Evolutionary conservation across 805 yeast species (phyloP).

Genomic region (Wickerhamiella lipophila): DNA sequence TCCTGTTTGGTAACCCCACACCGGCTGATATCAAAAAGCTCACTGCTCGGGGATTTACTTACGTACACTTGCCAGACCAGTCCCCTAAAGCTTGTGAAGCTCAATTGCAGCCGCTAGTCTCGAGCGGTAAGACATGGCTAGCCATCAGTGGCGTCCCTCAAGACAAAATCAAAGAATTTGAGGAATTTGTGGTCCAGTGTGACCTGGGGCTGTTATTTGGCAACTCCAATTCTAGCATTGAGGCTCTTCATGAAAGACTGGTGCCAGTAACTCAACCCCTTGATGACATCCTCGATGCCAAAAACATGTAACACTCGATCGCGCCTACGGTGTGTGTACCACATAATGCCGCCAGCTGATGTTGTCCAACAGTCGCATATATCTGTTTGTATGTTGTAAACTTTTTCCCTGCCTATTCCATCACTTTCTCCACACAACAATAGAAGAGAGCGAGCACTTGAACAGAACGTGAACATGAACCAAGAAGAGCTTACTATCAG

Average conservation of each 20-base stretch:
- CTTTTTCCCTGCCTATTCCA: background rate
- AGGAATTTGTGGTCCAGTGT: conserved; percentile 18
- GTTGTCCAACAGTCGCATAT: background rate
- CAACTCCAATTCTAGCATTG: background rate
- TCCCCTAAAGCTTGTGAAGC: conserved; percentile 1
- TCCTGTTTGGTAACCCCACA: conserved; percentile 19
- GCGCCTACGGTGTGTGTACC: too few relatives aligned
- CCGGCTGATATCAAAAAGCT: conserved; percentile 14
- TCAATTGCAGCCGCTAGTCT: conserved; percentile 14
- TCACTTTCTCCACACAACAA: background rate
- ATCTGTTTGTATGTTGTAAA: background rate
- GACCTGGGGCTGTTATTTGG: conserved; percentile 18
- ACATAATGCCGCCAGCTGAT: background rate
- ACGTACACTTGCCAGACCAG: conserved; percentile 10
- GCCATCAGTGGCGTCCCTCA: conserved; percentile 17
- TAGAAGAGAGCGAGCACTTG: background rate
- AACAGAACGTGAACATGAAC: background rate
- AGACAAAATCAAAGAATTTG: conserved; percentile 10
- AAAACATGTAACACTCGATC: conserved; percentile 6
- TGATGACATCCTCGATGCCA: background rate
- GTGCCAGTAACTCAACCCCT: background rate
- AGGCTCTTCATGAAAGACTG: background rate
- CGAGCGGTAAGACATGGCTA: conserved; percentile 17
- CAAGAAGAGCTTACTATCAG: background rate
- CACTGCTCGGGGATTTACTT: conserved; percentile 13